Evolutionary conservation across 805 yeast species (phyloP), one percentile per base, ranked within the genome.

Genomic region (Cephaloascus fragrans): DNA sequence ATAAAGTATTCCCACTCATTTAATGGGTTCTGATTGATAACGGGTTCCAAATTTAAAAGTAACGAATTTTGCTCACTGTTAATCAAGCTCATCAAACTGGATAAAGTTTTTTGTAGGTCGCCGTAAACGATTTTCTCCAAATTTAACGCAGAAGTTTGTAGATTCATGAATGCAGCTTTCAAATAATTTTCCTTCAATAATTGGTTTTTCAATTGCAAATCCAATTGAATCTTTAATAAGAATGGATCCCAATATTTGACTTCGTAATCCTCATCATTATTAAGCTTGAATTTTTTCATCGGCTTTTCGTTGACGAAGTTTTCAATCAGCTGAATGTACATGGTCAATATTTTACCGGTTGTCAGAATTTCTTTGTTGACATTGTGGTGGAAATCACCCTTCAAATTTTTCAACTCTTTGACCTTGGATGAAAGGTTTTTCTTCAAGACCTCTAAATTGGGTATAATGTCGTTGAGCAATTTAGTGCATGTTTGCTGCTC

Each of bases 1-100:
- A 81, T 75, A 44, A 79, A 80, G 37, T 73, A 72, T 50, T 80
- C 83, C 87, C 87, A 81, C 55, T 81, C 89, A 44, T 73, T 23
- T 12, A 23, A 8, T 6, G 28, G 28, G 28, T 23, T 23, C 12
- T 23, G 28, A 23, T 23, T 23, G 12, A 23, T 12, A 8, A 23
- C 12, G 12, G 6, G 10, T 23, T 23, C 28, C 28, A 23, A 23
- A 12, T 23, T 23, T 23, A 23, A 23, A 8, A 23, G 12, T 20
- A 67, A 63, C 1, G 71, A 45, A 17, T 64, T 59, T 34, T 70
- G 64, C 52, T 80, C 83, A 2, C 69, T 54, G 45, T 68, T 71
- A 19, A 81, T 67, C 37, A 75, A 57, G 32, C 63, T 60, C 35
- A 75, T 64, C 49, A 77, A 80, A 43, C 62, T 64, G 36, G 66